A percentile compares a stretch with the other conserved stretches of the same genome.
Conservation (phyloP, 139 green algal genomes). For the Chlorella vulgaris region DNA sequence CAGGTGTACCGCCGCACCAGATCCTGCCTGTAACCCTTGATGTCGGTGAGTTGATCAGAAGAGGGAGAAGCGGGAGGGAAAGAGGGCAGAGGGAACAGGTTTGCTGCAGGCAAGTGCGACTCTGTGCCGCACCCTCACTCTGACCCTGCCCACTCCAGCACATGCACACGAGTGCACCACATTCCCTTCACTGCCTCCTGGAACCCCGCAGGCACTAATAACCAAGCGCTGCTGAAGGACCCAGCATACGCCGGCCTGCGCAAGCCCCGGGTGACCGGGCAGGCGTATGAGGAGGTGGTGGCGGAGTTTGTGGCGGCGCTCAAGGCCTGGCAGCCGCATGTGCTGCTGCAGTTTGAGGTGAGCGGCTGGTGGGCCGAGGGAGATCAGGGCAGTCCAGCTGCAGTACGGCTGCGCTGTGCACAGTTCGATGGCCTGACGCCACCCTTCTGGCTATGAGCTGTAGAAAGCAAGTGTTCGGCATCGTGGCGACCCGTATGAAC, state of each 20-base stretch:
- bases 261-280: conserved; percentile 40
- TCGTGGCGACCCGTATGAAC: too few relatives aligned
- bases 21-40: conserved; percentile 88
- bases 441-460: too few relatives aligned
- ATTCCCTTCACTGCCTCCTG: too few relatives aligned
- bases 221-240: conserved; percentile 74
- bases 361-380: too few relatives aligned
- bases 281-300: conserved; percentile 66
- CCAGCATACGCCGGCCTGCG: conserved; percentile 72
- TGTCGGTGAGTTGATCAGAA: conserved; percentile 56
- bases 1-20: conserved; percentile 49
- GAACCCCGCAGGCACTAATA: conserved; percentile 83
- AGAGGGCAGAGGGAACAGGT: not conserved
- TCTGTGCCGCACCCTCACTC: not conserved
- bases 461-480: too few relatives aligned
- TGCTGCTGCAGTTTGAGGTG: conserved; percentile 79
- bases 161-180: not conserved
- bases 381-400: too few relatives aligned
- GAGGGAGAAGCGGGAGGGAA: too few relatives aligned
- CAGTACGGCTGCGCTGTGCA: too few relatives aligned
- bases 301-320: conserved; percentile 65
- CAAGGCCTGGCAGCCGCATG: conserved; percentile 62
- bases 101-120: not conserved
- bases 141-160: not conserved
- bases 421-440: too few relatives aligned